Base-by-base conservation (phyloP, 2,329 filamentous ascomycete species). In the Cryphonectria parasitica region DNA sequence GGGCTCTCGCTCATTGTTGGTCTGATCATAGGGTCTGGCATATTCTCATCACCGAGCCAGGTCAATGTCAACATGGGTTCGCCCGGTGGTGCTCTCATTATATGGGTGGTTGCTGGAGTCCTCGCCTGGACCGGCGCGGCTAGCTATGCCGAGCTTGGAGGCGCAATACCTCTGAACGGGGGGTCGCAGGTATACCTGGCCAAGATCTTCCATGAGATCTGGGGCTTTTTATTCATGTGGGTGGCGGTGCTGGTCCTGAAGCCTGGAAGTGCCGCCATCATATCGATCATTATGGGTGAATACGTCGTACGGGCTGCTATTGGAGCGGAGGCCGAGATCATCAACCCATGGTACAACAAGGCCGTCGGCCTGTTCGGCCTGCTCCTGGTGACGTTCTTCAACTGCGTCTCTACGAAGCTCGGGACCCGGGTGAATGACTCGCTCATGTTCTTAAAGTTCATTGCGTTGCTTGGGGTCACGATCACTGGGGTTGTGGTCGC, bases 371-470 rank as follows among this genome's bases (percentile, higher is more conserved):
- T 98, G 71, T 83, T 89, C 10, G 95, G 93, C 2, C 83, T 99
- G 49, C 80, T 92, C 3, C 43, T 90, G 2, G 93, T 98, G 69
- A 98, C 94, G 0, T 83, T 93, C 64, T 80, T 98, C 76, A 99
- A 98, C 81, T 97, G 94, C 80, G 83, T 98, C 28, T 98, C 95
- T 4, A 99, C 96, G 4, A 92, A 91, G 76, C 84, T 98, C 56
- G 95, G 94, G 58, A 97, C 94, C 3, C 87, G 93, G 64, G 89
- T 96, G 78, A 95, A 97, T 69, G 95, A 99, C 79, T 81, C 94
- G 76, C 94, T 99, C 81, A 97, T 99, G 94, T 94, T 99, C 78
- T 86, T 98, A 80, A 99, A 99, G 80, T 98, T 99, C 78, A 84
- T 97, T 73, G 95, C 94, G 25, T 84, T 99, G 73, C 79, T 98